Conservation (phyloP, 768 basidiomycete genomes). For the Macrolepiota albuminosa region DNA sequence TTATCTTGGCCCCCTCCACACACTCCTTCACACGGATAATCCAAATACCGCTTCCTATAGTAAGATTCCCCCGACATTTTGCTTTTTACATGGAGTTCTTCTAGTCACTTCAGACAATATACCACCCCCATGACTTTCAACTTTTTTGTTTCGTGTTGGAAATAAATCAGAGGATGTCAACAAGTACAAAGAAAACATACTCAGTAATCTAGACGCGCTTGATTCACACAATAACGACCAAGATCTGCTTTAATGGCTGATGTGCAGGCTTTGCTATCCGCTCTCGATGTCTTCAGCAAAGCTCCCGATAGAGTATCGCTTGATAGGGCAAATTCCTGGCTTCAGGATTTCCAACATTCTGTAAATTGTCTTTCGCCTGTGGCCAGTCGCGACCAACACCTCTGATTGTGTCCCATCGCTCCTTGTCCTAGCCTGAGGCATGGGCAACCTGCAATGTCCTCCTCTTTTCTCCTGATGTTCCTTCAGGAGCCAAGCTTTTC, state of each 20-base stretch:
- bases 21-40: slow-evolving; percentile 60
- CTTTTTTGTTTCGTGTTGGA: slow-evolving; percentile 2
- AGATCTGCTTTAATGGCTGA: slow-evolving; percentile 48
- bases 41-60: slow-evolving; percentile 43
- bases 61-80: slow-evolving; percentile 41
- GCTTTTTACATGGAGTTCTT: slow-evolving; percentile 39
- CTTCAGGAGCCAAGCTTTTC: slow-evolving; percentile 80
- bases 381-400: slow-evolving; percentile 55
- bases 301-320: slow-evolving; percentile 81
- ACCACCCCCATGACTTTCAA: slow-evolving; percentile 33
- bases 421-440: slow-evolving; percentile 83
- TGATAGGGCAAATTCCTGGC: slow-evolving; percentile 88
- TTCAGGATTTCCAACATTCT: slow-evolving; percentile 98
- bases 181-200: slow-evolving; percentile 27
- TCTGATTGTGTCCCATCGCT: slow-evolving; percentile 63
- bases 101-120: slow-evolving; percentile 34
- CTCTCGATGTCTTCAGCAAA: slow-evolving; percentile 72
- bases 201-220: slow-evolving; percentile 9
- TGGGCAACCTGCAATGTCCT: slow-evolving; percentile 95
- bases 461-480: slow-evolving; percentile 74
- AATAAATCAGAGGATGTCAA: slow-evolving; percentile 20
- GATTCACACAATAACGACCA: slow-evolving; percentile 11
- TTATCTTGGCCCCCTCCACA: slow-evolving; percentile 49
- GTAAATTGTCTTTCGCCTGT: slow-evolving; percentile 83
- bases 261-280: slow-evolving; percentile 68